Base-by-base conservation (phyloP, 441 rosid genomes). In the Daphne laureola region DNA sequence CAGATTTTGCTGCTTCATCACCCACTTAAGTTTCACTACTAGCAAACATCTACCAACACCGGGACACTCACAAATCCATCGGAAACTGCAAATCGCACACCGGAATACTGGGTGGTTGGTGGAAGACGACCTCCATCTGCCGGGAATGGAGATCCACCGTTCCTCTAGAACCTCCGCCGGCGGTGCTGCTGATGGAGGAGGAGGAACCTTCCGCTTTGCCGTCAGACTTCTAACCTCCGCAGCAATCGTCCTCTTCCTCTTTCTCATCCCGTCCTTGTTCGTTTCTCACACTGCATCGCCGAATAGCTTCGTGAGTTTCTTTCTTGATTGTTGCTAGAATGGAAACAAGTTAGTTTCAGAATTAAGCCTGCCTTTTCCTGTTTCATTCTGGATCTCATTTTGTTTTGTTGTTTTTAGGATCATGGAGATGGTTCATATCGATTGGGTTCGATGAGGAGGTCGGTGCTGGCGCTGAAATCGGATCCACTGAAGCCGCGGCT, bases 401-500 rank as follows among this genome's bases (percentile, higher is more conserved):
- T 21, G 45, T 49, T n/a, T 9, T 58, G 44, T 21, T 55, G 49
- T 23, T 41, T 43, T 15, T 79, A 31, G 84, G 94, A 84, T 71
- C 59, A 63, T 73, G 17, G 49, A 21, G 56, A 68, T 12, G 76
- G 52, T 44, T 41, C 72, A 0, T 59, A 63, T 55, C 83, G 78
- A 56, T 58, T 76, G 16, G 90, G 78, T 75, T 75, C 81, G 53
- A 55, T 66, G 1, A 70, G 95, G 55, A 83, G 98, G 71, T 83
- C 90, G 64, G 78, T 87, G 4, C 69, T 90, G 67, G 96, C 92
- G 31, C 65, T 87, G 52, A 93, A 93, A 64, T 73, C 89, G 57
- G 95, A 85, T 78, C 97, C 98, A 1, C 73, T 87, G 36, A 93
- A 83, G 81, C 90, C 98, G 8, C 77, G 96, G 21, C 8, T 90